Conservation (phyloP, 2,329 filamentous ascomycete genomes). For the Trichoderma atroviride region DNA sequence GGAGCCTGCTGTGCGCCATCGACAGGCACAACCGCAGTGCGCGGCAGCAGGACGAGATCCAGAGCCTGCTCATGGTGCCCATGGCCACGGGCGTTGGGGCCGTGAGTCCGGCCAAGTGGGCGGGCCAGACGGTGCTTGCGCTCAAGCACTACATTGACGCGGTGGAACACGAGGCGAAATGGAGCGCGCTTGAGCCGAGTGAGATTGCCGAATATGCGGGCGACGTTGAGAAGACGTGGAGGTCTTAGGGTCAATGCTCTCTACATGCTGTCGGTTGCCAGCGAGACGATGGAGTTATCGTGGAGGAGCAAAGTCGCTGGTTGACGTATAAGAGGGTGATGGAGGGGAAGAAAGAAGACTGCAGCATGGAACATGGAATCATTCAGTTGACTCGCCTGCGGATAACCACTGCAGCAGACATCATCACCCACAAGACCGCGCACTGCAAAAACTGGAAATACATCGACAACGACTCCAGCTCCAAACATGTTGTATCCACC, state of each 20-base stretch:
- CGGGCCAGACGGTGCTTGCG: conserved; percentile 52
- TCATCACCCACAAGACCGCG: neutral
- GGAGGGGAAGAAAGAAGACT: neutral
- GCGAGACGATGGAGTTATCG: neutral
- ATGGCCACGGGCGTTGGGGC: conserved; percentile 52
- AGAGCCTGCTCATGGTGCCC: conserved; percentile 53
- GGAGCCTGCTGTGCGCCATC: conserved; percentile 53
- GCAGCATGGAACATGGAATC: neutral
- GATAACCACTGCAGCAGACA: neutral
- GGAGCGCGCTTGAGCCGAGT: conserved; percentile 40
- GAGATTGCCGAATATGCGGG: conserved; percentile 24
- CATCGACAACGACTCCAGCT: neutral
- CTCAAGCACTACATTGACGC: conserved; percentile 56
- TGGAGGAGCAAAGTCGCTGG: neutral
- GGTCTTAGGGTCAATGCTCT: neutral
- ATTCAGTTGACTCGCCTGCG: neutral
- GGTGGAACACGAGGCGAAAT: conserved; percentile 45
- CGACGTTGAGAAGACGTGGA: conserved; percentile 17
- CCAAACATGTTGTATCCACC: neutral
- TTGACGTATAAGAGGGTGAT: neutral
- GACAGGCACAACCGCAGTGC: conserved; percentile 49
- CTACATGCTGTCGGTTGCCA: neutral
- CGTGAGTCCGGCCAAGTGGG: conserved; percentile 52
- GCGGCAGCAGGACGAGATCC: conserved; percentile 38
- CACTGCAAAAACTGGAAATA: neutral